Percentiles rank a stretch among this genome's conserved stretches.
Conservation (phyloP, 1,284 basidiomycete genomes). For the Puccinia novopanici region DNA sequence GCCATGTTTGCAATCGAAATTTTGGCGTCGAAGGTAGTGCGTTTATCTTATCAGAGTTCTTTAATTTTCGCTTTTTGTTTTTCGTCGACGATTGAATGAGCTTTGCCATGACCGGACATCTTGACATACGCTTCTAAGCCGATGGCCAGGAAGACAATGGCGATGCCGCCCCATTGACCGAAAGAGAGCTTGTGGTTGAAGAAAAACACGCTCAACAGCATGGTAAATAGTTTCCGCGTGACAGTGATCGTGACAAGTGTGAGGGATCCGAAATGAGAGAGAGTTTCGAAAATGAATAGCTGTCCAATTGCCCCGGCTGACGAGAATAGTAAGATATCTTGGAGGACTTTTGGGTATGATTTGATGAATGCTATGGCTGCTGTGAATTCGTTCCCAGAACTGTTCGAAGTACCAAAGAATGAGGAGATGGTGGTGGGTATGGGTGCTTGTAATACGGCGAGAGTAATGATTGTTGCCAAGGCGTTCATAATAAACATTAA, state of each 20-base stretch:
- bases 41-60: slow-evolving; percentile 64
- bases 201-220: slow-evolving; percentile 89
- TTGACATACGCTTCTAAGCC: slow-evolving; percentile 89
- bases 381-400: slow-evolving; percentile 67
- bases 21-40: not conserved
- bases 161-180: slow-evolving; percentile 89
- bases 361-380: slow-evolving; percentile 74
- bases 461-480: slow-evolving; percentile 70
- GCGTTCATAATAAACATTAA: slow-evolving; percentile 99
- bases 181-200: slow-evolving; percentile 81
- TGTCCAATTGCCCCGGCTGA: slow-evolving; percentile 90
- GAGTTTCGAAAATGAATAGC: slow-evolving; percentile 96
- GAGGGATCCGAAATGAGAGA: slow-evolving; percentile 90
- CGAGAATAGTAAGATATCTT: slow-evolving; percentile 80
- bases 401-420: slow-evolving; percentile 52
- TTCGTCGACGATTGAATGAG: slow-evolving; percentile 70
- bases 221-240: slow-evolving; percentile 97
- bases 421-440: slow-evolving; percentile 56
- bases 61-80: slow-evolving; percentile 79
- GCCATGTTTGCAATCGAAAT: not conserved
- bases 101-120: slow-evolving; percentile 52
- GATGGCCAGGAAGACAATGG: slow-evolving; percentile 87
- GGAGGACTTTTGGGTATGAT: slow-evolving; percentile 74
- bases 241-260: slow-evolving; percentile 91
- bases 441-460: slow-evolving; percentile 54